Conservation (phyloP, 2,329 filamentous ascomycete genomes). For the Neopestalotiopsis clavispora region DNA sequence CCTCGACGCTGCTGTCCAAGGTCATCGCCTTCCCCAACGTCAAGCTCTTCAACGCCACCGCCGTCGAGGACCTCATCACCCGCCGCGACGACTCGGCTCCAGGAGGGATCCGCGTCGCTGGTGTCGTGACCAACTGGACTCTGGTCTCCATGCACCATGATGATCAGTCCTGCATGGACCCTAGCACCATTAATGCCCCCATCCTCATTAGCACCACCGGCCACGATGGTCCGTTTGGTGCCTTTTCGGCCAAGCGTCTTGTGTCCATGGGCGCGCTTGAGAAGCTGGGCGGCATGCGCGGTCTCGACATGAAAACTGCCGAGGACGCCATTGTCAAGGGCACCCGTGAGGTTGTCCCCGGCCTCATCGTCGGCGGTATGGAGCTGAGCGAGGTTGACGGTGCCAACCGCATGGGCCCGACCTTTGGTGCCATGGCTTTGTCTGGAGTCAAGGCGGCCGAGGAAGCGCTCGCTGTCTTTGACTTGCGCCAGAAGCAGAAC, state of each 20-base stretch:
- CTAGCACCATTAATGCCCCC: slow-evolving; percentile 94
- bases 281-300: slow-evolving; percentile 89
- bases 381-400: slow-evolving; percentile 90
- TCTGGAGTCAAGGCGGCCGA: slow-evolving; percentile 90
- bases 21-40: slow-evolving; percentile 87
- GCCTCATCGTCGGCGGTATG: slow-evolving; percentile 93
- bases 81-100: slow-evolving; percentile 60
- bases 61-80: slow-evolving; percentile 91
- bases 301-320: slow-evolving; percentile 88
- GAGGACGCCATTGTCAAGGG: slow-evolving; percentile 94
- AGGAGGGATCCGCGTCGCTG: slow-evolving; percentile 72
- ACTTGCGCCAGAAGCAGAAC: slow-evolving; percentile 78
- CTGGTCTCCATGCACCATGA: slow-evolving; percentile 86
- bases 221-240: slow-evolving; percentile 89
- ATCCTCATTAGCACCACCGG: slow-evolving; percentile 89
- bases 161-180: slow-evolving; percentile 95
- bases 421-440: slow-evolving; percentile 74
- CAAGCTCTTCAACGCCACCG: slow-evolving; percentile 95
- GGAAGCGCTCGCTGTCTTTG: slow-evolving; percentile 79
- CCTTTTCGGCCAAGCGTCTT: slow-evolving; percentile 88
- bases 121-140: slow-evolving; percentile 96
- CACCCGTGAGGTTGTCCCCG: slow-evolving; percentile 85
- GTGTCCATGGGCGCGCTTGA: slow-evolving; percentile 86
- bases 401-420: slow-evolving; percentile 82
- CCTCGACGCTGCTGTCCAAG: slow-evolving; percentile 81